A percentile compares a stretch with the other conserved stretches of the same genome.
Evolutionary conservation across 495 filamentous ascomycete genomes (phyloP).

Genomic region (Rusavskia elegans): DNA sequence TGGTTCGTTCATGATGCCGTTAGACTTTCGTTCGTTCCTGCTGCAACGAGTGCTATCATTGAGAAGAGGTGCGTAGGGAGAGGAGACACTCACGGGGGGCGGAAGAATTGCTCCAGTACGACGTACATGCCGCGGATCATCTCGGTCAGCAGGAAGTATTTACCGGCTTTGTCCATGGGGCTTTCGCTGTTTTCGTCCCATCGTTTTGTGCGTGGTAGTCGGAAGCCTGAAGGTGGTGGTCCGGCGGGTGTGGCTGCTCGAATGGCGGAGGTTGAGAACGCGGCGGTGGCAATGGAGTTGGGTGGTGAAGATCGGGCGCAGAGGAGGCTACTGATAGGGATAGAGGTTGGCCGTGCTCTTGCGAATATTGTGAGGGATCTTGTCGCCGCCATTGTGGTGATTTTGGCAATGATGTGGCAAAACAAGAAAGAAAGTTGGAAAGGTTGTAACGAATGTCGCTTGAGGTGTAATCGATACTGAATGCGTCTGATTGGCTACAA

Average conservation of each 20-base stretch:
- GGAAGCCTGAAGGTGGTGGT: conserved; percentile 62
- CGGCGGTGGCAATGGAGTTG: conserved; percentile 31
- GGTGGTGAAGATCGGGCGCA: conserved; percentile 1
- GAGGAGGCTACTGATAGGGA: conserved; percentile 18
- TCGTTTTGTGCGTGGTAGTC: conserved; percentile 44
- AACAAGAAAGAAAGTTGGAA: conserved; percentile 1
- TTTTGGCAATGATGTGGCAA: not conserved
- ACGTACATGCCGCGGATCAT: conserved; percentile 97
- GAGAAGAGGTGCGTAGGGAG: not conserved
- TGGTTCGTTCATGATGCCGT: not conserved
- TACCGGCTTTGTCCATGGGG: conserved; percentile 64
- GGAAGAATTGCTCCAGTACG: conserved; percentile 92
- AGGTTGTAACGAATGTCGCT: not conserved
- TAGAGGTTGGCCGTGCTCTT: conserved; percentile 27
- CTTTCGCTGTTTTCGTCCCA: conserved; percentile 60
- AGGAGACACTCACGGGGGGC: conserved; percentile 65
- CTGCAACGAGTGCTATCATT: too few relatives aligned
- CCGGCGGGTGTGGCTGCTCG: conserved; percentile 56
- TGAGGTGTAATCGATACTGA: conserved; percentile 9
- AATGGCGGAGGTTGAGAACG: conserved; percentile 45
- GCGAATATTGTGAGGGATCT: conserved; percentile 35
- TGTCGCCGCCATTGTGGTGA: conserved; percentile 31
- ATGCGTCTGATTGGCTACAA: conserved; percentile 1
- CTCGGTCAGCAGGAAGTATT: conserved; percentile 87
- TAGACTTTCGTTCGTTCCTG: not conserved